Percentiles rank a stretch among this genome's conserved stretches.
phyloP scores from a whole-genome alignment of 2,329 filamentous ascomycete genomes.

The Diaporthe citri region DNA sequence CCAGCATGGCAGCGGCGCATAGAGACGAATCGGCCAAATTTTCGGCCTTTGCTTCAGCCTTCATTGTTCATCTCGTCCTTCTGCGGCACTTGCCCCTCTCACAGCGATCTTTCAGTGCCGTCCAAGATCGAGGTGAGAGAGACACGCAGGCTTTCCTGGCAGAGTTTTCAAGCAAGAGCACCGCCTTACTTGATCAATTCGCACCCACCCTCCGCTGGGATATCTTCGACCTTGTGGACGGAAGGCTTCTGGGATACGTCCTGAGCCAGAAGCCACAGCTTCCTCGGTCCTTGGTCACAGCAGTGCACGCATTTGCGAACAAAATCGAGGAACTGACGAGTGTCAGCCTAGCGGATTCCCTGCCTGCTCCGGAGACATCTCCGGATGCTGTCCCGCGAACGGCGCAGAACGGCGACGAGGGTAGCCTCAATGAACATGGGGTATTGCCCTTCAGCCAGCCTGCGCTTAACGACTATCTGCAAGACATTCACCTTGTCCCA shows the following conservation, averaged over 20 bases:
- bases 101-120: slow-evolving; percentile 41
- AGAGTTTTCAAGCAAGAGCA: slow-evolving; percentile 26
- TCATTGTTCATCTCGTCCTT: slow-evolving; percentile 46
- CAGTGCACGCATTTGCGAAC: slow-evolving; percentile 25
- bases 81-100: slow-evolving; percentile 45
- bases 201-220: slow-evolving; percentile 41
- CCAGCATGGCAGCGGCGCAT: slow-evolving; percentile 38
- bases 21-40: slow-evolving; percentile 33
- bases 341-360: slow-evolving; percentile 1
- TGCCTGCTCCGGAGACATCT: not conserved
- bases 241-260: slow-evolving; percentile 40
- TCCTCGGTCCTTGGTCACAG: slow-evolving; percentile 24
- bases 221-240: slow-evolving; percentile 45
- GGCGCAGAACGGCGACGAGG: not conserved
- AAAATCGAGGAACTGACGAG: slow-evolving; percentile 38
- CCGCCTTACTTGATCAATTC: slow-evolving; percentile 36
- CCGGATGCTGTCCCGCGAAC: not conserved
- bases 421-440: slow-evolving; percentile 21
- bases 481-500: slow-evolving; percentile 54
- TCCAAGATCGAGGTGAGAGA: not conserved
- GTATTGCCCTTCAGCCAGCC: slow-evolving; percentile 63
- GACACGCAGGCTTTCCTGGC: slow-evolving; percentile 24
- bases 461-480: slow-evolving; percentile 60
- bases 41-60: slow-evolving; percentile 39
- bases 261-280: slow-evolving; percentile 25